Evolutionary conservation across 2,329 filamentous ascomycete genomes (phyloP), one percentile per base, ranked within the genome.

Genomic region (Pseudogymnoascus verrucosus): DNA sequence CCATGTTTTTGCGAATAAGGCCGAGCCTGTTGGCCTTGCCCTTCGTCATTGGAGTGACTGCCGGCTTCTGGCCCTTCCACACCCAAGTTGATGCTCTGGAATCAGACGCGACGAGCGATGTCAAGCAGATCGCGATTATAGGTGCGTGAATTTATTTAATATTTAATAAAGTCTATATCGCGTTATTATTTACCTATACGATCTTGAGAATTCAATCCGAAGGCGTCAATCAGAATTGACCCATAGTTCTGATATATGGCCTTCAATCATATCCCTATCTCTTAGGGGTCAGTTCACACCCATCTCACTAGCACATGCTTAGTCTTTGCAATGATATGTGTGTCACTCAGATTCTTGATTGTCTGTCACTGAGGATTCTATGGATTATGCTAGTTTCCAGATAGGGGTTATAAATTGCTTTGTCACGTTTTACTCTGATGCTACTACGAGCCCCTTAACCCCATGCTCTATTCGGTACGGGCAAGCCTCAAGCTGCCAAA

Each of bases 111-210:
- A 66, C 70, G 63, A 63, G 62, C 37, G 63, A 64, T 62, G 64
- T 66, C 21, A 73, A 70, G 65, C 66, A 69, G n/a, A 68, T 74
- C 64, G 72, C 72, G 63, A 72, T 74, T 34, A 73, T 74, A 61
- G 72, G 72, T 74, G 68, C 65, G 71, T 64, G 19, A 67, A 37
- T 26, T 28, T 6, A 54, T 47, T 62, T 28, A 28, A 16, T 6
- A 54, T 47, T 62, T 28, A 28, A 16, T 54, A 5, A 23, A 8
- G 14, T 11, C 14, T 34, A 11, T 1, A 34, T 12, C 8, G 10
- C n/a, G 5, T 21, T 34, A 19, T 34, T 34, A 34, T 57, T 19
- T 19, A 7, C 5, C n/a, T 34, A 34, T 14, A 6, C 3, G 8
- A 1, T 34, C 6, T 34, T 34, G 26, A 21, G 11, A 2, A 57